Conservation (phyloP, 2,329 filamentous ascomycete genomes). For the Paecilomyces sp. region DNA sequence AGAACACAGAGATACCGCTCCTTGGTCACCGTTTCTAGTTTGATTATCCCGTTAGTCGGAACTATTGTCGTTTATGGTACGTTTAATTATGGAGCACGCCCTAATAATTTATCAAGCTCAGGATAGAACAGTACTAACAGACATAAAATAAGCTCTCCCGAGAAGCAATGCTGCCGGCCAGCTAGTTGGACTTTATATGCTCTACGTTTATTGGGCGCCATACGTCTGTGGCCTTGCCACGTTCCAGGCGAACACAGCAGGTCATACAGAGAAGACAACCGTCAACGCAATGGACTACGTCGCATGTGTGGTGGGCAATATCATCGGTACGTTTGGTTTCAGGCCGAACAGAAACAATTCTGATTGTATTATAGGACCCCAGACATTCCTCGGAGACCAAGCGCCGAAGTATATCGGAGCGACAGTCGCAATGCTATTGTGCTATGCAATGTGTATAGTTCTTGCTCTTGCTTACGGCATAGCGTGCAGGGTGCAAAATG, state of each 20-base stretch:
- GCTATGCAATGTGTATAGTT: slow-evolving; percentile 4
- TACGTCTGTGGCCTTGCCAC: slow-evolving; percentile 11
- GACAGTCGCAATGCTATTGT: slow-evolving; percentile 1
- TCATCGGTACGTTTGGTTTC: slow-evolving; percentile 17
- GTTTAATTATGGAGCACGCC: background rate
- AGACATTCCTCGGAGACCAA: slow-evolving; percentile 25
- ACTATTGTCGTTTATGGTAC: slow-evolving; percentile 2
- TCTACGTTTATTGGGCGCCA: slow-evolving; percentile 25
- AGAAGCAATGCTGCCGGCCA: slow-evolving; percentile 19
- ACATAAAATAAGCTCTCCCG: slow-evolving; percentile 8
- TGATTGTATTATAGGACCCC: slow-evolving; percentile 11
- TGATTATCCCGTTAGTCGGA: slow-evolving; percentile 6
- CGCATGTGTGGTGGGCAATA: slow-evolving; percentile 27
- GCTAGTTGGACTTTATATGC: slow-evolving; percentile 26
- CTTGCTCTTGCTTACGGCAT: background rate
- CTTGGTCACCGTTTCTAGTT: background rate
- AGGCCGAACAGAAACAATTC: background rate
- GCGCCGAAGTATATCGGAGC: slow-evolving; percentile 21
- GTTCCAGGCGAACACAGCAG: slow-evolving; percentile 14
- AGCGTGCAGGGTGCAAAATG: slow-evolving; percentile 1
- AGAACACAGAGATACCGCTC: slow-evolving; percentile 9
- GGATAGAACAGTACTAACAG: slow-evolving; percentile 6
- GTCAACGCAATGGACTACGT: slow-evolving; percentile 25
- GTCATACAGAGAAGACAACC: slow-evolving; percentile 26
- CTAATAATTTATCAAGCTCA: background rate